Conservation (phyloP, 169 alveolate genomes). For the Plasmodium cynomolgi region DNA sequence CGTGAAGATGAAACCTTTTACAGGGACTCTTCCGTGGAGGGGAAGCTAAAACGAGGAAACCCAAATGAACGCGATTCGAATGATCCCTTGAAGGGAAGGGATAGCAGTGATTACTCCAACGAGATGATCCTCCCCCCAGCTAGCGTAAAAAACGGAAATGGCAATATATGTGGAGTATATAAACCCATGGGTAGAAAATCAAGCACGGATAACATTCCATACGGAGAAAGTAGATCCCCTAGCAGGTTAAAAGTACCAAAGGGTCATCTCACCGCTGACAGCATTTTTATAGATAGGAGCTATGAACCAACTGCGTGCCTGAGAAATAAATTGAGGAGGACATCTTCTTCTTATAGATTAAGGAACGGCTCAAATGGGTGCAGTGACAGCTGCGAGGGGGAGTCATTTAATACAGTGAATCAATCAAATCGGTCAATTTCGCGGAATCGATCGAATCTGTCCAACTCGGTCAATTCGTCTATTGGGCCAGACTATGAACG, state of each 20-base stretch:
- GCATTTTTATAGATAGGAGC: not conserved
- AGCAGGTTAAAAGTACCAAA: not conserved
- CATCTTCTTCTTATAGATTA: constrained; percentile 8
- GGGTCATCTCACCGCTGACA: not conserved
- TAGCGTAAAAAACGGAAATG: not conserved
- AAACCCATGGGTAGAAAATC: not conserved
- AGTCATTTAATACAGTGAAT: not conserved
- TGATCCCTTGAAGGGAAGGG: not conserved
- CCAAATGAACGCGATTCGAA: not conserved
- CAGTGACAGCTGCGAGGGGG: not conserved
- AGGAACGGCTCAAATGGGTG: not conserved
- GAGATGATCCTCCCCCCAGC: not conserved
- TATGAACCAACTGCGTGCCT: not conserved
- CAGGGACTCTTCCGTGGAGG: not conserved
- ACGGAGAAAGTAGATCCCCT: not conserved
- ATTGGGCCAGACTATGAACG: not conserved
- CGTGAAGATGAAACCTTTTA: not conserved
- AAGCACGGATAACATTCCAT: not conserved
- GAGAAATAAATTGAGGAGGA: constrained; percentile 6
- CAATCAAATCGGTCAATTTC: not conserved
- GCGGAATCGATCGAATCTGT: not conserved
- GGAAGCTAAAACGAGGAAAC: not conserved
- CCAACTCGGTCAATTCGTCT: not conserved
- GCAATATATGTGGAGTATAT: not conserved
- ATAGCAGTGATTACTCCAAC: not conserved